Evolutionary conservation across 495 filamentous ascomycete genomes (phyloP), one percentile per base, ranked within the genome.

Genomic region (Podospora tetraspora): DNA sequence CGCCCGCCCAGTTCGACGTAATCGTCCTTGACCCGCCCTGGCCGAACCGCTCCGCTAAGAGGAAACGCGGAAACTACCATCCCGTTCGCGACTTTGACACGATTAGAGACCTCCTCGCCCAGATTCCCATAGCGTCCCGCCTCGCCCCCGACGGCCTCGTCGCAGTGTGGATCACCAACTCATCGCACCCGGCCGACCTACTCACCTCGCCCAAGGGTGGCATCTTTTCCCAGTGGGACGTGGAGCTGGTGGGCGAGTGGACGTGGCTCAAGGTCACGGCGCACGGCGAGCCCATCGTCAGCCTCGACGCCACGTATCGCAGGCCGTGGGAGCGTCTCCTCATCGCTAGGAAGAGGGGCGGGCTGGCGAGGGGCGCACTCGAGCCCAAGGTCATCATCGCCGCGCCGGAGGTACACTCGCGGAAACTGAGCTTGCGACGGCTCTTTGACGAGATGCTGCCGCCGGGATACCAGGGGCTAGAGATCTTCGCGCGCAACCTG

Each of bases 11-110:
- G 2, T 97, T 97, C 79, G 84, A 94, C 74, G 80, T 97, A 52
- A 85, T 97, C 60, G 77, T 97, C 25, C 84, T 98, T 9, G 95
- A 98, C 75, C 95, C 95, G 22, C 95, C 95, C 3, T 99, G 94
- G 94, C 90, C 92, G 2, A 97, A 97, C 74, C 84, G 86, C n/a
- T 97, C 93, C 24, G 95, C 89, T 11, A 84, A 85, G 63, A 87
- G 94, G 21, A 89, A 89, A 62, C 78, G 79, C 59, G 57, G 67
- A 27, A 43, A 16, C 23, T 97, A 97, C 77, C 69, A 74, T 1
- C 89, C 86, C n/a, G 80, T 83, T 13, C 71, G 79, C 10, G 74
- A 76, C 34, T 71, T 79, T 16, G 70, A 76, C 57, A 79, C 79
- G 60, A 80, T 80, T 21, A 60, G 62, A 23, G 22, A 65, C 9